Evolutionary conservation across 306 rosid genomes (phyloP), one percentile per base, ranked within the genome.

Genomic region (Vigna nakashimae): DNA sequence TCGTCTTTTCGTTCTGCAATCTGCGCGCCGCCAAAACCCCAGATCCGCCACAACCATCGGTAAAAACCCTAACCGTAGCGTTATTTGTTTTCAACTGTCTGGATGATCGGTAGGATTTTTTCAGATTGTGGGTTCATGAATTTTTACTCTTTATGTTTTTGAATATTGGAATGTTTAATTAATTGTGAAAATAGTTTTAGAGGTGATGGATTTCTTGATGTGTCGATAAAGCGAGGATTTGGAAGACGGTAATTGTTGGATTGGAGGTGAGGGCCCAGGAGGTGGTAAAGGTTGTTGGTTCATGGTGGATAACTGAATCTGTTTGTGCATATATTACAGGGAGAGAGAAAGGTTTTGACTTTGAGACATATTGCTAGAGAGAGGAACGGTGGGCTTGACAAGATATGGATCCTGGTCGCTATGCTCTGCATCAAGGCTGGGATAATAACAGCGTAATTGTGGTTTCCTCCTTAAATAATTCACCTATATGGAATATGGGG

Each of bases 381-480:
- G 53, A 66, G 36, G 20, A 45, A 20, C 53, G 42, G 57, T 45
- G 36, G 87, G 89, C 91, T 82, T 83, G 84, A 83, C 89, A 55
- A 88, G 89, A 89, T 80, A 95, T 95, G 98, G 98, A 95, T 86
- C 93, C 98, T 65, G 94, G 91, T 88, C 99, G 97, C 93, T 95
- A 88, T 88, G 90, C 88, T 80, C 94, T 83, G 77, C 98, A 86
- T 88, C 98, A 86, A 92, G 97, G 99, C 92, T 95, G 99, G 99
- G 99, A 95, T 90, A 89, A 95, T 92, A 92, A 95, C 99, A 95
- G 99, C 99, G 99, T 95, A 95, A 95, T 95, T 91, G 99, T 90
- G 99, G 98, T 92, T 95, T 95, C 98, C 99, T 92, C 86, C 97
- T 92, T 95, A 92, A 89, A 87, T 88, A 78, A 95, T 91, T 86